Evolutionary conservation across 257 asterid species (phyloP).

Genomic region (Nicotiana tomentosiformis): DNA sequence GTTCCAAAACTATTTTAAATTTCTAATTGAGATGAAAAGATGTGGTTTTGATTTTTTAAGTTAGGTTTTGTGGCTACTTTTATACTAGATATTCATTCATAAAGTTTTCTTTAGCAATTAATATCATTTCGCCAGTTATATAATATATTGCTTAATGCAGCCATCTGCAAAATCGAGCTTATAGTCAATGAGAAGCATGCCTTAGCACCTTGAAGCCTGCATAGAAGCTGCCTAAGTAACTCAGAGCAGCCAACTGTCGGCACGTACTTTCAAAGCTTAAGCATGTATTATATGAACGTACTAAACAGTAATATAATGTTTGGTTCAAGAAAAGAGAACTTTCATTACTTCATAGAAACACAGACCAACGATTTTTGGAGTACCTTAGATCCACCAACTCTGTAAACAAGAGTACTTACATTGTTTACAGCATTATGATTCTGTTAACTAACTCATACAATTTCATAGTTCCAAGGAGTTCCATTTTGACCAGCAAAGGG

Average conservation of each 20-base stretch:
- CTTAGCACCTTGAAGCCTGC: not conserved
- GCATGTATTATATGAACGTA: not conserved
- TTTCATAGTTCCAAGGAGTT: not conserved
- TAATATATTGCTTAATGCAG: not conserved
- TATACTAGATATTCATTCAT: not conserved
- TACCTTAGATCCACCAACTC: not conserved
- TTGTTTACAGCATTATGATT: not conserved
- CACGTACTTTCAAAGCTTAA: not conserved
- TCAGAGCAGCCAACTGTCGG: not conserved
- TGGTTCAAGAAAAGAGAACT: not conserved
- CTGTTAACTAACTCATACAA: not conserved
- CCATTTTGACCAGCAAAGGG: conserved; percentile 2
- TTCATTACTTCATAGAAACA: not conserved
- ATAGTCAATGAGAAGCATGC: not conserved
- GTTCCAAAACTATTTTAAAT: not conserved
- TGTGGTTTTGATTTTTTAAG: not conserved
- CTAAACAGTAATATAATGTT: not conserved
- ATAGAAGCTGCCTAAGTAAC: not conserved
- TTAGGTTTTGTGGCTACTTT: not conserved
- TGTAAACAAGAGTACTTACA: not conserved
- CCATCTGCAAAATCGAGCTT: not conserved
- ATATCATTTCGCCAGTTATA: not conserved
- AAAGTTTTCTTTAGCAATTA: not conserved
- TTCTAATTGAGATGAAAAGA: not conserved
- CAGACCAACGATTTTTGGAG: not conserved